Base-by-base conservation (phyloP, 306 rosid genomes). In the Cyamopsis tetragonoloba region DNA sequence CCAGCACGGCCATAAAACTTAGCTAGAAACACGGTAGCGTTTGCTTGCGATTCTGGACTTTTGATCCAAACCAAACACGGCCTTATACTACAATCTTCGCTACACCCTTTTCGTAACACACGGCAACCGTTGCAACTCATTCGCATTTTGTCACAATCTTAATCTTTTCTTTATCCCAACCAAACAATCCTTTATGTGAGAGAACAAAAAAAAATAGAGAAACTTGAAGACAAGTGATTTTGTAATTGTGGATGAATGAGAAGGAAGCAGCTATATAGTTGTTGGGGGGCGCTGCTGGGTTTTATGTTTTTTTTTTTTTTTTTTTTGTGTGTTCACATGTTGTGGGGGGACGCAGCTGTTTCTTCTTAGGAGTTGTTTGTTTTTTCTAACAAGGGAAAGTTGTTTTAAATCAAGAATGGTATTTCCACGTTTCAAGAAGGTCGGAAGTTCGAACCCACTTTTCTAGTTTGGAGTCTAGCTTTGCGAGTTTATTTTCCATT, bases 1-100 rank as follows among this genome's bases (percentile, higher is more conserved):
- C 99, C 99, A 8, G 97, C 99, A 2, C 99, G 99, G 76, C 99
- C 99, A 47, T 90, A 93, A 48, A 93, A 93, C 82, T 93, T 93
- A 18, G 99, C 97, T 1, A 93, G 96, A 39, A 93, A 93, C 3
- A 93, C 84, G 27, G 99, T 93, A 2, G 96, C 99, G 79, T 93
- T 88, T 2, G 95, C 96, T 26, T 93, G 99, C 6, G 99, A 88
- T 7, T 90, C 89, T 0, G 97, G 84, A 54, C 74, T 81, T 53
- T 93, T 85, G 71, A 93, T 88, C 99, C 99, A 93, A 18, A 83
- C 80, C 85, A 93, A 72, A 47, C 99, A 93, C 0, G 99, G 99
- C 10, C 97, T 74, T 41, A 93, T 93, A 47, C 84, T 85, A n/a
- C 99, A 93, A 66, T 86, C 85, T 44, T 93, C 96, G 6, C 95